Evolutionary conservation across 352 stramenopile species (phyloP).

Genomic region (Blastocystis sp.): DNA sequence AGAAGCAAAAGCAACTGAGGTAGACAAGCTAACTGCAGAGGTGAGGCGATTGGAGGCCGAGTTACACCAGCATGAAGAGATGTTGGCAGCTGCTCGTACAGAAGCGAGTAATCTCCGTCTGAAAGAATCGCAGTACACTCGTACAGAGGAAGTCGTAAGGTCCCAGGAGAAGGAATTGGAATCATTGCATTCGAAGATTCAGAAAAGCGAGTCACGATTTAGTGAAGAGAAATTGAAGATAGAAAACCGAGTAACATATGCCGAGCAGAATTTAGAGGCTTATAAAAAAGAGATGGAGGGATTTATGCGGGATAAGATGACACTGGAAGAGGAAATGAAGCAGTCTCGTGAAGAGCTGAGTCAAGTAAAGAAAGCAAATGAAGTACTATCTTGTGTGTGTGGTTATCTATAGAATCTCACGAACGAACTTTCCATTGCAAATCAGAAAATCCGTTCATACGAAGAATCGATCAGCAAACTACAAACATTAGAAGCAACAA

Average conservation of each 20-base stretch:
- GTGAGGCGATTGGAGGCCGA: neutral
- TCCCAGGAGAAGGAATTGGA: neutral
- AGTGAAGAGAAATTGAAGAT: neutral
- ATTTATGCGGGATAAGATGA: neutral
- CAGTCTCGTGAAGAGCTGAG: neutral
- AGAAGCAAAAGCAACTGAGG: neutral
- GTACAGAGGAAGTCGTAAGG: neutral
- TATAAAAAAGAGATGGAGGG: slow-evolving; percentile 42
- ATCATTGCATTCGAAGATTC: neutral
- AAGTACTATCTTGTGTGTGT: neutral
- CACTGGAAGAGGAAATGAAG: neutral
- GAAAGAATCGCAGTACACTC: neutral
- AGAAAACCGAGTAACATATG: neutral
- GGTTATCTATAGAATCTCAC: neutral
- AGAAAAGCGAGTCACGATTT: neutral
- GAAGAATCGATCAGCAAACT: neutral
- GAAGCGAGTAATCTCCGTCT: neutral
- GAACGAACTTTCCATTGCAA: neutral
- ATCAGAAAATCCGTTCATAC: neutral
- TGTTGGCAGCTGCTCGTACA: neutral
- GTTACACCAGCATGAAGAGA: neutral
- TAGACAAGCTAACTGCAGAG: neutral
- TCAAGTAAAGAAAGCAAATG: neutral
- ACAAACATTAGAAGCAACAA: neutral
- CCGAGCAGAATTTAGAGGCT: slow-evolving; percentile 11